Evolutionary conservation across 148 eudicot genomes (phyloP), one percentile per base, ranked within the genome.

Genomic region (Rhododendron ovatum): DNA sequence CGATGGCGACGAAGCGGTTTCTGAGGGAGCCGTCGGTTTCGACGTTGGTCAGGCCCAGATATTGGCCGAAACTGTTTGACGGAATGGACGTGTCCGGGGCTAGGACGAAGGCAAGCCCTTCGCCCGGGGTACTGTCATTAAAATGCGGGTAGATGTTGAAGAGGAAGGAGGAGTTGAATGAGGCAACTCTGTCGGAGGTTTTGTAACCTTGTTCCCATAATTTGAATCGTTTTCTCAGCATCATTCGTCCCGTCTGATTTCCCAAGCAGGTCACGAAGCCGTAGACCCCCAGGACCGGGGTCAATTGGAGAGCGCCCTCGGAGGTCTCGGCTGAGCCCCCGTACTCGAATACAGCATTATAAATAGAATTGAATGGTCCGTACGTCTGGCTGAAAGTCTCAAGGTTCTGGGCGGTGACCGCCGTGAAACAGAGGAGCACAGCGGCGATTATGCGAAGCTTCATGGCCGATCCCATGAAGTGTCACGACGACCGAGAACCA

Each of bases 91-190:
- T 43, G 48, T 55, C 4, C 7, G 98, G 96, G 0, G 94, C 88
- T 2, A 96, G 85, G 9, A 94, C 17, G 84, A 96, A 96, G 1
- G 99, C 89, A 1, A 96, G 5, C 0, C 98, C 99, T 83, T 93
- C 99, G 0, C 93, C 50, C 99, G 2, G 4, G 50, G 20, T 30
- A 30, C 30, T 89, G 39, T 9, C 0, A 1, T 0, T 5, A 9
- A 0, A 1, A 47, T 0, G 18, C 18, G 57, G 5, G 18, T 15
- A 15, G 3, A 83, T 84, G 15, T 94, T 95, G 45, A 96, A 35
- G 1, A 94, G 83, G 55, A 96, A 95, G 0, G 94, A 87, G 7
- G 95, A 65, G 86, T 91, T 93, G 81, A 96, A 96, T 0, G 96
- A 95, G 0, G 95, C 96, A 3, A 92, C 83, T 1, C 26, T 85